Conservation (phyloP, 2,329 filamentous ascomycete genomes). For the Plectosphaerella sp. region DNA sequence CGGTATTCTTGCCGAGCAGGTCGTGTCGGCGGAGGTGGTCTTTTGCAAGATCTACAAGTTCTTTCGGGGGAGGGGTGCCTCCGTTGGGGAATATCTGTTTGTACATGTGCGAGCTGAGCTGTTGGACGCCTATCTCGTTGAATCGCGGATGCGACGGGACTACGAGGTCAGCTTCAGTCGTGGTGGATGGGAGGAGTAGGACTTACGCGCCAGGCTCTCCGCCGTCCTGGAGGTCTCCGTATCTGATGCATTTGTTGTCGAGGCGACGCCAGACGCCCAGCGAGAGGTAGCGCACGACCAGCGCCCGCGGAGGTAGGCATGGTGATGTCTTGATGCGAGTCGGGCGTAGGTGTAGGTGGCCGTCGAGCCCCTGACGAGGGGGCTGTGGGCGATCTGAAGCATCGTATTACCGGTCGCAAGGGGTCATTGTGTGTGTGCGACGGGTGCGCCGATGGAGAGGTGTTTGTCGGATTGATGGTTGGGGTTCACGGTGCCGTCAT, state of each 20-base stretch:
- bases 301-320: conserved; percentile 31
- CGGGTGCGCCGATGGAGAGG: not conserved
- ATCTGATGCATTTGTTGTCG: conserved; percentile 9
- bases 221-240: conserved; percentile 7
- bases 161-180: conserved; percentile 15
- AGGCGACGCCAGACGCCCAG: conserved; percentile 37
- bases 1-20: conserved; percentile 84
- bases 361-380: conserved; percentile 33
- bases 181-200: not conserved
- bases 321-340: conserved; percentile 38
- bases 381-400: conserved; percentile 17
- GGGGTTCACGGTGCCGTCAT: not conserved
- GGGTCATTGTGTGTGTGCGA: not conserved
- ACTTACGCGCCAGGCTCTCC: conserved; percentile 37
- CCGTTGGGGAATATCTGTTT: conserved; percentile 71
- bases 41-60: conserved; percentile 74
- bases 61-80: conserved; percentile 52
- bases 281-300: conserved; percentile 32
- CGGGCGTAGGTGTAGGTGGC: conserved; percentile 48
- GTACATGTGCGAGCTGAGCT: conserved; percentile 80
- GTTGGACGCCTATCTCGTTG: conserved; percentile 93
- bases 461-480: conserved; percentile 1
- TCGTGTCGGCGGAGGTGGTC: conserved; percentile 84
- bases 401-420: conserved; percentile 5
- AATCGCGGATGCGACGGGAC: conserved; percentile 61